Conservation (phyloP, 768 basidiomycete species). For the Trametes cingulata region DNA sequence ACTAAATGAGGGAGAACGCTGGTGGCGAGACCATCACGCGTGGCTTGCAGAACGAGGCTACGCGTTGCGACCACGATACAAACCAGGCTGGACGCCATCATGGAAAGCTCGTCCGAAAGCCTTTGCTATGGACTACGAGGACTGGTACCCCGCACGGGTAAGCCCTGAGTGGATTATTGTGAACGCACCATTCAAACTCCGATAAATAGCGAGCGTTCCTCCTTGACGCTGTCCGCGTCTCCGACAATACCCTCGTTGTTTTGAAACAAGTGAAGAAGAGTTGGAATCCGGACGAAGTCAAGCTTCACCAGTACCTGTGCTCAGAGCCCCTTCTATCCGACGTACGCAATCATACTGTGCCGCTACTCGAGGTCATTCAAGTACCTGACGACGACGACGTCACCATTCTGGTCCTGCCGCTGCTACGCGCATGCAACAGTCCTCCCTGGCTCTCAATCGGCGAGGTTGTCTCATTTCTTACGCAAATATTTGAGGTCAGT, state of each 20-base stretch:
- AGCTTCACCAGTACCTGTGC: slow-evolving; percentile 28
- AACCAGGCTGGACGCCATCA: slow-evolving; percentile 29
- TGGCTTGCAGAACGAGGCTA: slow-evolving; percentile 25
- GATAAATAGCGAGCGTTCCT: not conserved
- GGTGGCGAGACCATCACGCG: slow-evolving; percentile 13
- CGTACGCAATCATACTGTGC: slow-evolving; percentile 30
- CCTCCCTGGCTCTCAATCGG: slow-evolving; percentile 27
- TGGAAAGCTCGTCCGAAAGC: slow-evolving; percentile 14
- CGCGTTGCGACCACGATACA: slow-evolving; percentile 25
- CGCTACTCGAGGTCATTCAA: slow-evolving; percentile 24
- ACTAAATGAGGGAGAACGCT: not conserved
- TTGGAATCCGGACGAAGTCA: slow-evolving; percentile 27
- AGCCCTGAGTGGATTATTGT: not conserved
- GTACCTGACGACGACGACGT: slow-evolving; percentile 12
- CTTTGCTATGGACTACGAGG: not conserved
- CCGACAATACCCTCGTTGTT: slow-evolving; percentile 22
- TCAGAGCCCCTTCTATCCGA: slow-evolving; percentile 23
- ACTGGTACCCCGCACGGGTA: not conserved
- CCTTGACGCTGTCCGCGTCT: slow-evolving; percentile 27
- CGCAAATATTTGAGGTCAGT: not conserved
- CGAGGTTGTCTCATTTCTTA: not conserved
- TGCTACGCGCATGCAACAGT: slow-evolving; percentile 28
- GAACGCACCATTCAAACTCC: too few species aligned
- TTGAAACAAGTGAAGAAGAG: slow-evolving; percentile 20
- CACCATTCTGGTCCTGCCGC: slow-evolving; percentile 36